phyloP scores from a whole-genome alignment of 306 rosid species.

The Prosopis cineraria region DNA sequence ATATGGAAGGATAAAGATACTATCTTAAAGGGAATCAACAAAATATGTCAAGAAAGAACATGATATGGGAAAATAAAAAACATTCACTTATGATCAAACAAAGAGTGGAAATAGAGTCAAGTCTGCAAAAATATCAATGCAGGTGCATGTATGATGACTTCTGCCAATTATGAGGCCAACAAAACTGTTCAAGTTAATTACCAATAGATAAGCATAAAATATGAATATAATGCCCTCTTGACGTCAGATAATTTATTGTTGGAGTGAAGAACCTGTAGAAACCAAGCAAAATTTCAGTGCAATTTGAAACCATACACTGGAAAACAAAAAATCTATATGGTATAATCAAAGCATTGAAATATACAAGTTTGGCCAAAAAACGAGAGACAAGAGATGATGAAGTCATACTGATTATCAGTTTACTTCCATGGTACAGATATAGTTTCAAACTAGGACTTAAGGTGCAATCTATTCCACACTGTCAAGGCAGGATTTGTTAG shows the following conservation, averaged over 20 bases:
- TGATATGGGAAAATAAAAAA: background rate
- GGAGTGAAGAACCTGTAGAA: conserved; percentile 91
- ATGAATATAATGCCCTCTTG: conserved; percentile 71
- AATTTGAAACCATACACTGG: conserved; percentile 20
- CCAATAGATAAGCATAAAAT: conserved; percentile 86
- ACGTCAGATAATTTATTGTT: conserved; percentile 72
- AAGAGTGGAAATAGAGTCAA: background rate
- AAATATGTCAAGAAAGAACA: conserved; percentile 3
- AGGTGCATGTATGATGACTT: background rate
- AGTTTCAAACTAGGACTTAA: conserved; percentile 1
- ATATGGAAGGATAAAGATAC: conserved; percentile 31
- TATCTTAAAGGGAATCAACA: conserved; percentile 9
- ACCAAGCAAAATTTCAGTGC: conserved; percentile 31
- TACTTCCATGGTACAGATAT: background rate
- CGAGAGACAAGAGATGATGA: background rate
- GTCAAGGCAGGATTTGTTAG: background rate
- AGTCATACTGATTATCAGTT: background rate
- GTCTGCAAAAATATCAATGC: conserved; percentile 14
- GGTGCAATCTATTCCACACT: background rate
- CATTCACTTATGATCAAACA: background rate
- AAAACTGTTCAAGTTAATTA: conserved; percentile 37
- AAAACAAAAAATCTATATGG: background rate
- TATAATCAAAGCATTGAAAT: background rate
- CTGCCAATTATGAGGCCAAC: conserved; percentile 25
- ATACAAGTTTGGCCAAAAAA: background rate